phyloP scores from a whole-genome alignment of 805 yeast species.

The Maudiozyma barnettii region DNA sequence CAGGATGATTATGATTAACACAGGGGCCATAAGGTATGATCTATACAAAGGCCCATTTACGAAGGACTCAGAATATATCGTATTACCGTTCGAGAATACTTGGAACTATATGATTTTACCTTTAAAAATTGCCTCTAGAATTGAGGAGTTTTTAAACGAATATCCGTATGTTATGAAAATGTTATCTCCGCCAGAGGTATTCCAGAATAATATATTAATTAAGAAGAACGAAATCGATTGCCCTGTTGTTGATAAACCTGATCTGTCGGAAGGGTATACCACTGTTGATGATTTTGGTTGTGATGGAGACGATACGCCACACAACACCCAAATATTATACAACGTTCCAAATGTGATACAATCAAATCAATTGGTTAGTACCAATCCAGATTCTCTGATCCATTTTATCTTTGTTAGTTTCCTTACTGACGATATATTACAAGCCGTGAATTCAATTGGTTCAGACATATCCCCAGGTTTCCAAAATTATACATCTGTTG shows the following conservation, averaged over 20 bases:
- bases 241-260: slow-evolving; percentile 19
- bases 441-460: slow-evolving; percentile 32
- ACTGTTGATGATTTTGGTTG: slow-evolving; percentile 79
- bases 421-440: slow-evolving; percentile 32
- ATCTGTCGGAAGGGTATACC: slow-evolving; percentile 56
- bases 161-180: slow-evolving; percentile 21
- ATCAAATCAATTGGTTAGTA: slow-evolving; percentile 20
- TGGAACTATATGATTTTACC: slow-evolving; percentile 69
- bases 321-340: slow-evolving; percentile 47
- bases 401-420: slow-evolving; percentile 78
- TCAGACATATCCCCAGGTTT: slow-evolving; percentile 5
- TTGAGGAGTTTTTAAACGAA: slow-evolving; percentile 50
- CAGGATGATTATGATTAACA: slow-evolving; percentile 60
- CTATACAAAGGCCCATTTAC: slow-evolving; percentile 79
- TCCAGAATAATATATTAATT: neutral
- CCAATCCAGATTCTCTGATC: slow-evolving; percentile 31
- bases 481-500: slow-evolving; percentile 25
- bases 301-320: slow-evolving; percentile 80
- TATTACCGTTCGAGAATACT: slow-evolving; percentile 73
- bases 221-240: slow-evolving; percentile 8
- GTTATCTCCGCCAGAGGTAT: slow-evolving; percentile 10
- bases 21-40: slow-evolving; percentile 85
- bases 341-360: slow-evolving; percentile 75
- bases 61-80: slow-evolving; percentile 65
- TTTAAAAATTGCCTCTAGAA: slow-evolving; percentile 40